These are phyloP conservation scores for Austroboletus eburneus DNA, from an alignment of 768 basidiomycete species.

Conservation along the genomic window DNA sequence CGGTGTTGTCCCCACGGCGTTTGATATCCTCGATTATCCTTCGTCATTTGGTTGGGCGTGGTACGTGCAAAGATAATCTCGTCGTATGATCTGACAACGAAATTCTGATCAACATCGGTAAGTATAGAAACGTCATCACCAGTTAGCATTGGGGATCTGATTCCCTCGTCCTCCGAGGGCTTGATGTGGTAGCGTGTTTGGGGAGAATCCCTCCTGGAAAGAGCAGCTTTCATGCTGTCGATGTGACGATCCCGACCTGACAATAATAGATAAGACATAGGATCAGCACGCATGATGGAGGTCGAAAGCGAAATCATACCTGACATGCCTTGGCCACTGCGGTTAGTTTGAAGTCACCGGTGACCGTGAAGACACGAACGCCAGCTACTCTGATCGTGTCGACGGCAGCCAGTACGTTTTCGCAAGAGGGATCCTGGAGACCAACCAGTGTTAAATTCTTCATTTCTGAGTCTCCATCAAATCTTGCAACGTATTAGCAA, in stretches of 20 bases:
- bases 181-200: conserved; percentile 24
- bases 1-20: conserved; percentile 41
- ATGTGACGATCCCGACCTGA: conserved; percentile 41
- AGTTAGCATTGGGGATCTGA: conserved; percentile 39
- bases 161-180: conserved; percentile 35
- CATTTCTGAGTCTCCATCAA: conserved; percentile 36
- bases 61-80: conserved; percentile 52
- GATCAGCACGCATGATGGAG: background rate
- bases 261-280: background rate
- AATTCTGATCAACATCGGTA: conserved; percentile 37
- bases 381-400: conserved; percentile 46
- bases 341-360: conserved; percentile 53
- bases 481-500: conserved; percentile 32
- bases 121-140: conserved; percentile 41
- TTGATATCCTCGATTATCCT: conserved; percentile 54
- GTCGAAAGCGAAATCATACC: conserved; percentile 25
- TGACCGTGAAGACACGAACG: conserved; percentile 53
- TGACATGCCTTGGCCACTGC: conserved; percentile 47
- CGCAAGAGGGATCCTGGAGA: conserved; percentile 55
- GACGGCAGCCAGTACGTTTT: conserved; percentile 46
- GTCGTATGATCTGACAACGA: conserved; percentile 34
- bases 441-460: conserved; percentile 45
- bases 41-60: conserved; percentile 55
- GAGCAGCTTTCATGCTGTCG: conserved; percentile 22
- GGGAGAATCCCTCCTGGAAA: background rate